Conservation (phyloP, 768 basidiomycete species). For the Albatrellus ellisii region DNA sequence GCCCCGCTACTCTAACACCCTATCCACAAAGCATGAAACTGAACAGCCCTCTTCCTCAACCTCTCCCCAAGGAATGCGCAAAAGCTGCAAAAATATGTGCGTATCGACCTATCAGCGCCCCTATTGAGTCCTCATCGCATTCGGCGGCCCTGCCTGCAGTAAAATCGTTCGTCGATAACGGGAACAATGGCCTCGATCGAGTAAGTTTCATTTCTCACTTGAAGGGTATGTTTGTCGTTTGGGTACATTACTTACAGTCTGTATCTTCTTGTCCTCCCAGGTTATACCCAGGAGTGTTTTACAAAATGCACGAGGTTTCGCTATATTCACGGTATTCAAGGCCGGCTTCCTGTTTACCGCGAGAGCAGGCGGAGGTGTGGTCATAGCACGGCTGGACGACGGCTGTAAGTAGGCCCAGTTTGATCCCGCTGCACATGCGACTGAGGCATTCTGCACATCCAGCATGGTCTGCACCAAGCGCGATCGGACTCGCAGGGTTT, state of each 20-base stretch:
- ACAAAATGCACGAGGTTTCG: constrained; percentile 59
- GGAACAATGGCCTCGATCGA: constrained; percentile 78
- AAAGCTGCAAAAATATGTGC: constrained; percentile 83
- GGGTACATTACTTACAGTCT: neutral
- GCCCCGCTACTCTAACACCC: too few species aligned
- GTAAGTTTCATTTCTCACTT: too few species aligned
- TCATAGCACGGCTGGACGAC: constrained; percentile 72
- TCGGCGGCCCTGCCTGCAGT: constrained; percentile 30
- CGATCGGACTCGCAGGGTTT: constrained; percentile 85
- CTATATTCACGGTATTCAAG: constrained; percentile 85
- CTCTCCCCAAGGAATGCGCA: constrained; percentile 68
- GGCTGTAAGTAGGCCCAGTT: constrained; percentile 44
- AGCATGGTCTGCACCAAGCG: constrained; percentile 92
- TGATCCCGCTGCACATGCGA: neutral
- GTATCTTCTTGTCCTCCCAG: too few species aligned
- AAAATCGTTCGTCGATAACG: constrained; percentile 69
- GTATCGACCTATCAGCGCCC: constrained; percentile 15
- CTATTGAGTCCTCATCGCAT: constrained; percentile 1
- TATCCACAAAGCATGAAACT: too few species aligned
- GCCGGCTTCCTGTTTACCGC: constrained; percentile 57
- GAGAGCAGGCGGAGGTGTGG: constrained; percentile 75
- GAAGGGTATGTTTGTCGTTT: neutral
- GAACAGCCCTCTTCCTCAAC: constrained; percentile 37
- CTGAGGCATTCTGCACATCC: constrained; percentile 21
- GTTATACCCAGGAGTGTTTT: constrained; percentile 43